Conservation (phyloP, 1,284 basidiomycete species). For the Wolfiporia cocos region DNA sequence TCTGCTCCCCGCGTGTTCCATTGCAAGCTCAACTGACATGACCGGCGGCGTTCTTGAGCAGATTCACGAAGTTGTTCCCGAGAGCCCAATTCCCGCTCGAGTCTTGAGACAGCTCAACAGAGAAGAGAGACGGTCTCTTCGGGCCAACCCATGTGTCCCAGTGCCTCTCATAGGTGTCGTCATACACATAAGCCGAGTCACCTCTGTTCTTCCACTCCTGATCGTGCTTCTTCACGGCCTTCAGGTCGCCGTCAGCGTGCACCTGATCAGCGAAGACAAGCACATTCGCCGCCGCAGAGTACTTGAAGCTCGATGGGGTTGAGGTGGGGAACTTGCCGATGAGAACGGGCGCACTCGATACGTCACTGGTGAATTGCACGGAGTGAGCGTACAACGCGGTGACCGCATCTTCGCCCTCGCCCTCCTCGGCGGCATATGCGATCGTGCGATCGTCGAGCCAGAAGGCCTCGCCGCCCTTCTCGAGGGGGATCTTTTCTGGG, state of each 20-base stretch:
- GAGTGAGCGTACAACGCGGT: conserved; percentile 56
- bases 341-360: conserved; percentile 27
- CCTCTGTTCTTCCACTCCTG: conserved; percentile 68
- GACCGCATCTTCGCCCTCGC: conserved; percentile 38
- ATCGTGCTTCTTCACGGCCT: conserved; percentile 60
- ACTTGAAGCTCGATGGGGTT: conserved; percentile 65
- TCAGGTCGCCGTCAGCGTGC: conserved; percentile 67
- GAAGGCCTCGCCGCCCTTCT: conserved; percentile 65
- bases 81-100: conserved; percentile 47
- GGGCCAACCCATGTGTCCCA: conserved; percentile 87
- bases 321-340: conserved; percentile 56
- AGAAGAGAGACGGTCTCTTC: conserved; percentile 68
- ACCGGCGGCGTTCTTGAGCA: conserved; percentile 58
- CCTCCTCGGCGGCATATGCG: conserved; percentile 53
- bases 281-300: conserved; percentile 39
- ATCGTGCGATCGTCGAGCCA: conserved; percentile 70
- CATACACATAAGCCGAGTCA: conserved; percentile 73
- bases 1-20: conserved; percentile 6
- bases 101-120: conserved; percentile 45
- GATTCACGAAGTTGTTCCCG: conserved; percentile 46
- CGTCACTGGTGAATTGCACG: conserved; percentile 34
- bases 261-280: conserved; percentile 78
- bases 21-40: conserved; percentile 41
- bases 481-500: conserved; percentile 47
- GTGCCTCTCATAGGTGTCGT: conserved; percentile 72